Percentiles rank a stretch among this genome's conserved stretches.
Evolutionary conservation across 768 basidiomycete species (phyloP).

Genomic region (Russula sp.): DNA sequence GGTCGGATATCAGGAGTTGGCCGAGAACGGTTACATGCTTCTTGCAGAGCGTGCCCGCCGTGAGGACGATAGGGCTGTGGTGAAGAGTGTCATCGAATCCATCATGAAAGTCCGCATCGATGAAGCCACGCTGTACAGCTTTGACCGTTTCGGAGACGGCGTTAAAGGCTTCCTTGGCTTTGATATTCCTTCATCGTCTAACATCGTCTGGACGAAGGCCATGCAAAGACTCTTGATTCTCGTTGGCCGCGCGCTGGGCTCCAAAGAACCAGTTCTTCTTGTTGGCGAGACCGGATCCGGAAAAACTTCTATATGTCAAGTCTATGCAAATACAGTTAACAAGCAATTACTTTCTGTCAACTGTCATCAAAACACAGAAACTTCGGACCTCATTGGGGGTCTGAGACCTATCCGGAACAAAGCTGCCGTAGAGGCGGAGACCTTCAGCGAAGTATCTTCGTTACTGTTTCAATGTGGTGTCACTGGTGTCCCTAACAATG

Average conservation of each 20-base stretch:
- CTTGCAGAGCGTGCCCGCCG: conserved; percentile 86
- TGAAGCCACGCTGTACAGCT: conserved; percentile 62
- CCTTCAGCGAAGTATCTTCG: conserved; percentile 43
- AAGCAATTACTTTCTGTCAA: conserved; percentile 73
- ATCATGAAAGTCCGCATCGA: conserved; percentile 87
- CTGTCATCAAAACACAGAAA: conserved; percentile 98
- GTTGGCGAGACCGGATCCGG: conserved; percentile 98
- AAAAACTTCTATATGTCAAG: conserved; percentile 95
- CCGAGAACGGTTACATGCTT: conserved; percentile 96
- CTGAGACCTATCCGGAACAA: conserved; percentile 86
- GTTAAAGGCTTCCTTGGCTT: conserved; percentile 53
- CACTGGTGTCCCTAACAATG: conserved; percentile 31
- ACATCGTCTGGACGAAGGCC: conserved; percentile 87
- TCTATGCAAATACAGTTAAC: conserved; percentile 65
- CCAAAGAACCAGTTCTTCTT: conserved; percentile 91
- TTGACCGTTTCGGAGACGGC: conserved; percentile 45
- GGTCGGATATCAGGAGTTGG: conserved; percentile 85
- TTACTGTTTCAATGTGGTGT: conserved; percentile 47
- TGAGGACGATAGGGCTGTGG: conserved; percentile 79
- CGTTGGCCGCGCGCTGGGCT: conserved; percentile 77
- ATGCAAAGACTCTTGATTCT: conserved; percentile 89
- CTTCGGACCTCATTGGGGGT: conserved; percentile 93
- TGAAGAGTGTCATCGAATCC: conserved; percentile 89
- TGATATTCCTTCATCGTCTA: conserved; percentile 44
- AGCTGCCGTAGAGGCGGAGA: conserved; percentile 49